These are phyloP conservation scores for sunflower (Helianthus annuus) DNA, from an alignment of 129 eudicot species.

Conservation along the genomic window HanXRQr2.0-SUNRISE NC_035449.2:82103405-82103904, in stretches of 20 bases:
- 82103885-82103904: constrained; percentile 42
- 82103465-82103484: not conserved
- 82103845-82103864: constrained; percentile 38
- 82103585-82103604: constrained; percentile 50
- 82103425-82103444: not conserved
- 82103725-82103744: not conserved
- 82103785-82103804: not conserved
- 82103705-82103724: constrained; percentile 42
- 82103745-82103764: not conserved
- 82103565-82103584: constrained; percentile 51
- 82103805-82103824: constrained; percentile 54
- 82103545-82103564: constrained; percentile 44
- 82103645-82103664: constrained; percentile 47
- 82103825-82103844: constrained; percentile 60
- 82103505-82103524: not conserved
- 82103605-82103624: constrained; percentile 58
- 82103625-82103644: constrained; percentile 43
- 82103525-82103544: constrained; percentile 37
- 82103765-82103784: not conserved
- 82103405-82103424: constrained; percentile 14
- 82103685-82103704: constrained; percentile 39
- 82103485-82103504: not conserved
- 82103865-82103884: constrained; percentile 43
- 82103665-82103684: constrained; percentile 48
- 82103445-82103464: not conserved